Evolutionary conservation across 208 protist species (phyloP).

Genomic region (Trypanosoma platydactyli): DNA sequence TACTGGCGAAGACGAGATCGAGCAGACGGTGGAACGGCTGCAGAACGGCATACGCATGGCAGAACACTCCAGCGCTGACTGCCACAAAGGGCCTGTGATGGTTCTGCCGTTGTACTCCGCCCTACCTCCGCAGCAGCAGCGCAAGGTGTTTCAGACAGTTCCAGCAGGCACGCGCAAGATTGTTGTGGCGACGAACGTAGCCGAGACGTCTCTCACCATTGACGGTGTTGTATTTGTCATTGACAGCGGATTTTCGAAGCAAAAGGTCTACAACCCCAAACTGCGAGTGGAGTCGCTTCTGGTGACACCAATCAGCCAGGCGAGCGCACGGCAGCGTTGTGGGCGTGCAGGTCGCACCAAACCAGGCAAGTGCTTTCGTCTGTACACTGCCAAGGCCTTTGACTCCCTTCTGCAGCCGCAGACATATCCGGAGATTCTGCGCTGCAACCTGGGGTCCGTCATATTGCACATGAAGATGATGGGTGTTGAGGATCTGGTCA

Average conservation of each 20-base stretch:
- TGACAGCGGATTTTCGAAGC: slow-evolving; percentile 97
- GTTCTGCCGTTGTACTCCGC: slow-evolving; percentile 98
- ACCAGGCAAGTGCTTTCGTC: slow-evolving; percentile 97
- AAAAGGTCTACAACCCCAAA: slow-evolving; percentile 98
- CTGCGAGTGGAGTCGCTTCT: slow-evolving; percentile 97
- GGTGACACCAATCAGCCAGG: slow-evolving; percentile 97
- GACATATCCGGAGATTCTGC: slow-evolving; percentile 97
- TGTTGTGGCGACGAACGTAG: slow-evolving; percentile 99
- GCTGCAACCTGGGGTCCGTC: slow-evolving; percentile 96
- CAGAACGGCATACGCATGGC: slow-evolving; percentile 78
- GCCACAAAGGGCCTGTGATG: slow-evolving; percentile 78
- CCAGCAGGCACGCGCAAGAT: slow-evolving; percentile 91
- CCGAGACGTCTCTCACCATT: slow-evolving; percentile 99
- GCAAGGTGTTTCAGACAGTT: slow-evolving; percentile 96
- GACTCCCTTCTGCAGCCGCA: slow-evolving; percentile 92
- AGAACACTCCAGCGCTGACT: slow-evolving; percentile 73
- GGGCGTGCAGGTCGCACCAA: slow-evolving; percentile 94
- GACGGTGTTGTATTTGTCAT: slow-evolving; percentile 99
- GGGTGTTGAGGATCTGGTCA: slow-evolving; percentile 97
- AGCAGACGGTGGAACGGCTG: slow-evolving; percentile 97
- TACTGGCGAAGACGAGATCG: slow-evolving; percentile 99
- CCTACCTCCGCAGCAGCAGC: slow-evolving; percentile 97
- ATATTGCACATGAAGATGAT: slow-evolving; percentile 98
- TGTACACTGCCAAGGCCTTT: slow-evolving; percentile 96
- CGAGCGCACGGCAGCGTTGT: slow-evolving; percentile 94